Evolutionary conservation across 768 basidiomycete genomes (phyloP).

Genomic region (Pulveroboletus frians): DNA sequence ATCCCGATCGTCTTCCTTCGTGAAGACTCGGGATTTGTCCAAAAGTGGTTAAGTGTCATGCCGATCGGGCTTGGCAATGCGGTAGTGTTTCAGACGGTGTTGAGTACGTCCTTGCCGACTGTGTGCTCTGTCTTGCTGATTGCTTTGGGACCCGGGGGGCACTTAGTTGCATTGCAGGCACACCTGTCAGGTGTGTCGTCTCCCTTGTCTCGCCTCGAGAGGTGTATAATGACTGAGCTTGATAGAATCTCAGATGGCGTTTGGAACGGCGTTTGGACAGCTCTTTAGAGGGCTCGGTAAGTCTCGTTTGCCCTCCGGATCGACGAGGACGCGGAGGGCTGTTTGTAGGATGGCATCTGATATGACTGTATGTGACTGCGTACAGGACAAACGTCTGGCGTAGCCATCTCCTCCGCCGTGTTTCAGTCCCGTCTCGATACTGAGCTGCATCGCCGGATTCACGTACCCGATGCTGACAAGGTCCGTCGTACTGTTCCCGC

Average conservation of each 20-base stretch:
- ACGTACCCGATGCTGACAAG: slow-evolving; percentile 6
- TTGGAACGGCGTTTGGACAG: slow-evolving; percentile 5
- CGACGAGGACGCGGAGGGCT: no score
- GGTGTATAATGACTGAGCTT: background rate
- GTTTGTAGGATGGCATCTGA: no score
- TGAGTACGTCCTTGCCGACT: slow-evolving; percentile 3
- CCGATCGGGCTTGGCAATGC: slow-evolving; percentile 18
- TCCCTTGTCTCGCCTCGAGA: background rate
- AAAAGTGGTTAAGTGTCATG: slow-evolving; percentile 19
- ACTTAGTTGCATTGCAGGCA: slow-evolving; percentile 4
- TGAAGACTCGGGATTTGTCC: slow-evolving; percentile 20
- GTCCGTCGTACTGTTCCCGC: background rate
- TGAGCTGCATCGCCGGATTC: slow-evolving; percentile 10
- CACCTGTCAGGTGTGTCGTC: slow-evolving; percentile 1
- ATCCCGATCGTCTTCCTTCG: slow-evolving; percentile 31
- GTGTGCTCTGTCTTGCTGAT: background rate
- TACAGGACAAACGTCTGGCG: slow-evolving; percentile 11
- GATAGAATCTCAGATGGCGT: slow-evolving; percentile 9
- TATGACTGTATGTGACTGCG: no score
- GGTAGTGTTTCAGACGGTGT: slow-evolving; percentile 15
- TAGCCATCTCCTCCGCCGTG: slow-evolving; percentile 15
- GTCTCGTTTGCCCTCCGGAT: no score
- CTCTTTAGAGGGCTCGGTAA: slow-evolving; percentile 13
- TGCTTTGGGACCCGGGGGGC: background rate
- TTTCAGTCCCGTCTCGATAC: slow-evolving; percentile 13